Evolutionary conservation across 2,329 filamentous ascomycete species (phyloP).

Genomic region (Neoarthrinium moseri): DNA sequence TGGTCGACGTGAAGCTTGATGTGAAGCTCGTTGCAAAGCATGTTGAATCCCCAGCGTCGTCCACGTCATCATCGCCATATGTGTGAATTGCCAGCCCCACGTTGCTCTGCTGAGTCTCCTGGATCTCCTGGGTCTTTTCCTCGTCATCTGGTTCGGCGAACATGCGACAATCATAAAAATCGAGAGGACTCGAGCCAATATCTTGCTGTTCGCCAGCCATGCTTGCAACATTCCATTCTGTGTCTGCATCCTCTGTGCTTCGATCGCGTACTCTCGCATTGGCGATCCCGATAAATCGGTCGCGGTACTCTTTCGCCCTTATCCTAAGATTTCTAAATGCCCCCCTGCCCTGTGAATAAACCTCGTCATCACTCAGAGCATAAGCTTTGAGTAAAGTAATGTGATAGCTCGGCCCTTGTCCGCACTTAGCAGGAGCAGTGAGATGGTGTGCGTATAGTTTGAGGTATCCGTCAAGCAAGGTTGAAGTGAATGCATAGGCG

Average conservation of each 20-base stretch:
- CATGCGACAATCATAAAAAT: conserved; percentile 1
- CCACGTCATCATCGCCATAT: not conserved
- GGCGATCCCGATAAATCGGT: conserved; percentile 1
- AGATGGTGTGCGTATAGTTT: conserved; percentile 5
- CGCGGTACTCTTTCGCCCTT: conserved; percentile 2
- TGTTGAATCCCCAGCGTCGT: not conserved
- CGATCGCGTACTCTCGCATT: conserved; percentile 2
- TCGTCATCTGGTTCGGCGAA: not conserved
- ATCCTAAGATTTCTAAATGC: conserved; percentile 1
- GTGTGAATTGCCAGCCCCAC: not conserved
- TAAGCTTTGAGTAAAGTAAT: conserved; percentile 4
- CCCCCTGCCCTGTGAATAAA: not conserved
- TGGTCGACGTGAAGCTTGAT: not conserved
- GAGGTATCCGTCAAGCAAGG: not conserved
- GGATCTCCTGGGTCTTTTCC: not conserved
- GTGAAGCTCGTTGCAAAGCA: not conserved
- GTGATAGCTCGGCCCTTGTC: not conserved
- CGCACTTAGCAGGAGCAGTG: not conserved
- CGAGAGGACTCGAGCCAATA: not conserved
- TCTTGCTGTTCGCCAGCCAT: not conserved
- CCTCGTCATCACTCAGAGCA: not conserved
- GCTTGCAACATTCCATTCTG: not conserved
- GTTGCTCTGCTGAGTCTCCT: conserved; percentile 3
- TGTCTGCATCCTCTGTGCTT: not conserved
- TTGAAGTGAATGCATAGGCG: conserved; percentile 1